phyloP scores from a whole-genome alignment of 192 early-diverging fungal species.

The Backusella liffmaniae region DNA sequence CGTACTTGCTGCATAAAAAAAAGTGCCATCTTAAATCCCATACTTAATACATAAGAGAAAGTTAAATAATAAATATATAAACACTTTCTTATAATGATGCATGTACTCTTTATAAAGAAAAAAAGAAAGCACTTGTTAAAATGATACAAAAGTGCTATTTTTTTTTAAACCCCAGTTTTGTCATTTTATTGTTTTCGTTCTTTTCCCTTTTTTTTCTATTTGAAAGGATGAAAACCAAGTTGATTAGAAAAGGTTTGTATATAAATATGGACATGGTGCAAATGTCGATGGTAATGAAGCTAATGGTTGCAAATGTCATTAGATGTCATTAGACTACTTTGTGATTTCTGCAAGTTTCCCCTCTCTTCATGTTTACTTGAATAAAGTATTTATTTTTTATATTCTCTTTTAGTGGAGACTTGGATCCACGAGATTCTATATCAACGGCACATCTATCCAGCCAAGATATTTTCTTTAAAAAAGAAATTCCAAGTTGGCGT shows the following conservation, averaged over 20 bases:
- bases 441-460: background rate
- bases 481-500: background rate
- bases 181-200: background rate
- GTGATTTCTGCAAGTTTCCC: background rate
- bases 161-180: background rate
- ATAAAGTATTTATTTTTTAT: background rate
- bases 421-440: background rate
- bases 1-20: background rate
- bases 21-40: background rate
- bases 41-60: background rate
- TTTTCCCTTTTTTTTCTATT: background rate
- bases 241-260: background rate
- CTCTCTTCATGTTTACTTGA: too few species aligned
- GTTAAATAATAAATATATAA: background rate
- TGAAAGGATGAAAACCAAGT: background rate
- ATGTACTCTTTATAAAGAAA: too few species aligned
- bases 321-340: background rate
- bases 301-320: background rate
- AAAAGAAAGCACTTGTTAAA: too few species aligned
- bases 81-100: too few species aligned
- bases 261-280: background rate
- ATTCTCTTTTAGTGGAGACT: background rate
- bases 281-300: background rate
- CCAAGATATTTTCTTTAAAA: background rate
- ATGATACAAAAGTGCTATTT: background rate